A percentile compares a stretch with the other conserved stretches of the same genome.
phyloP scores from a whole-genome alignment of 2,329 filamentous ascomycete species.

The Chaetothyriales sp. region DNA sequence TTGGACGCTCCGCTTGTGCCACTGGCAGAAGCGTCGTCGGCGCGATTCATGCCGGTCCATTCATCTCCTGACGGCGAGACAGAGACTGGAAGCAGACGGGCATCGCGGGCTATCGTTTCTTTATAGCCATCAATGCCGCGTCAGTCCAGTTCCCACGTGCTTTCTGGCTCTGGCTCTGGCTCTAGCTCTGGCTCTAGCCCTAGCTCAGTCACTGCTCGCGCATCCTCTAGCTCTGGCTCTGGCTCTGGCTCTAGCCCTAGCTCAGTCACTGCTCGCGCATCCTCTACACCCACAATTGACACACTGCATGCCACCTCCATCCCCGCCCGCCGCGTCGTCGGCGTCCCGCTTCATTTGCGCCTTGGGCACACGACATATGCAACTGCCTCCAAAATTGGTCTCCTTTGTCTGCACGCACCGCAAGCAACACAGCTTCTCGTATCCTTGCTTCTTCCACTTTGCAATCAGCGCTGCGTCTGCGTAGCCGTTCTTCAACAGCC shows the following conservation, averaged over 20 bases:
- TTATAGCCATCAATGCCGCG: neutral
- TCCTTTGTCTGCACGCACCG: slow-evolving; percentile 98
- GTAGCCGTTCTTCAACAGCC: slow-evolving; percentile 90
- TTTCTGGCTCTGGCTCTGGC: neutral
- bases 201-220: slow-evolving; percentile 59
- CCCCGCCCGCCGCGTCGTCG: slow-evolving; percentile 7
- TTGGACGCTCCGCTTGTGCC: neutral
- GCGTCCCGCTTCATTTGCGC: slow-evolving; percentile 71
- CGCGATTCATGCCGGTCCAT: neutral
- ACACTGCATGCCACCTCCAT: slow-evolving; percentile 55
- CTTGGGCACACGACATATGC: slow-evolving; percentile 87
- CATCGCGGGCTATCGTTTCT: neutral
- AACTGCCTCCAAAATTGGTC: slow-evolving; percentile 96
- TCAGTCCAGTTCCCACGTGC: neutral
- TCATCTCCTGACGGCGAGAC: neutral
- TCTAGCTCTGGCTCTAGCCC: neutral
- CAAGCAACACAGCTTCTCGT: slow-evolving; percentile 95
- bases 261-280: slow-evolving; percentile 69
- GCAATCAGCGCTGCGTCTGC: slow-evolving; percentile 91
- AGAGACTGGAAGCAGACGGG: neutral
- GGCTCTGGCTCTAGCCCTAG: neutral
- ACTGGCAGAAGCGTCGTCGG: neutral
- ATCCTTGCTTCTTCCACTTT: slow-evolving; percentile 99
- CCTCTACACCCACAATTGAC: slow-evolving; percentile 90
- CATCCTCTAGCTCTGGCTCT: slow-evolving; percentile 48